Percentiles rank a stretch among this genome's conserved stretches.
Evolutionary conservation across 2,329 filamentous ascomycete species (phyloP).

Genomic region (Lachnellula cervina): DNA sequence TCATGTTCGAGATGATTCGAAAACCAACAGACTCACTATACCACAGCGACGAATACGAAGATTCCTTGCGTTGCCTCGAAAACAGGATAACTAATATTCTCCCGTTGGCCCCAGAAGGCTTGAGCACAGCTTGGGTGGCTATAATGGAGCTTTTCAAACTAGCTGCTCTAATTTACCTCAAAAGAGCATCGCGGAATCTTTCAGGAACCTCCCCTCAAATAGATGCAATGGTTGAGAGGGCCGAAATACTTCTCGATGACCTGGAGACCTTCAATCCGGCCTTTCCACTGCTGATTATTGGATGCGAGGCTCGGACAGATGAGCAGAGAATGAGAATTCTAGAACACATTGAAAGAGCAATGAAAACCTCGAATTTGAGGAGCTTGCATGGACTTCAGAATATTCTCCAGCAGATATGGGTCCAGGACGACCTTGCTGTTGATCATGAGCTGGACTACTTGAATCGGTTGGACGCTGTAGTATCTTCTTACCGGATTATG

Average conservation of each 20-base stretch:
- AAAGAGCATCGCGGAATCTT: constrained; percentile 21
- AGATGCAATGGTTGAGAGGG: constrained; percentile 16
- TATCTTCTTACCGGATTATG: constrained; percentile 14
- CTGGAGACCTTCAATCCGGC: constrained; percentile 23
- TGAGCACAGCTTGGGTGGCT: constrained; percentile 15
- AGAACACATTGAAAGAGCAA: constrained; percentile 14
- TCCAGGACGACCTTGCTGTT: constrained; percentile 16
- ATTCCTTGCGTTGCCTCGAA: constrained; percentile 21
- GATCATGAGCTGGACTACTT: constrained; percentile 13
- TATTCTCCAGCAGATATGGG: constrained; percentile 13
- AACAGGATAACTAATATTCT: constrained; percentile 17
- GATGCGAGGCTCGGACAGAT: constrained; percentile 29
- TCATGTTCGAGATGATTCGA: constrained; percentile 18
- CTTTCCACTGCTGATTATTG: constrained; percentile 28
- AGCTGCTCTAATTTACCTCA: constrained; percentile 20
- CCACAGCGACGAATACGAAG: constrained; percentile 22
- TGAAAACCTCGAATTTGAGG: constrained; percentile 7
- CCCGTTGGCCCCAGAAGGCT: constrained; percentile 10
- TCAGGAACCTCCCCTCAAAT: constrained; percentile 17
- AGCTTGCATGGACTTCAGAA: constrained; percentile 10
- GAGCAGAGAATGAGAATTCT: constrained; percentile 19
- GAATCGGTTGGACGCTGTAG: constrained; percentile 9
- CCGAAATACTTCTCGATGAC: constrained; percentile 15
- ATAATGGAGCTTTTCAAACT: constrained; percentile 19
- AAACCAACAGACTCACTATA: constrained; percentile 21